Base-by-base conservation (phyloP, 352 stramenopile genomes). In the Globisporangium uncinulatum region DNA sequence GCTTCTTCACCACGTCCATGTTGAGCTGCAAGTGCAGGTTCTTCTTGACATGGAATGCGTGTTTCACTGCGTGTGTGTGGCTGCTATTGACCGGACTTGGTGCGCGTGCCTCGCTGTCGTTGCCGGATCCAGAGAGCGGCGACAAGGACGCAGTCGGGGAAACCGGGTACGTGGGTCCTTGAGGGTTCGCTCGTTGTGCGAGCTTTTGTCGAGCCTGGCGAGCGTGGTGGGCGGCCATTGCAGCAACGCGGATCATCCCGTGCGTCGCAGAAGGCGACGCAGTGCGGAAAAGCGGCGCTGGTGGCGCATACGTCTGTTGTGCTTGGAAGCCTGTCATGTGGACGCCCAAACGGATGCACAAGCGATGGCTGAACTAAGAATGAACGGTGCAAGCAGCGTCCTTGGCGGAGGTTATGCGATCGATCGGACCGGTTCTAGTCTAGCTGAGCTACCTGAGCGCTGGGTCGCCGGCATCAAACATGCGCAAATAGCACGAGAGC, bases 1-100 rank as follows among this genome's bases (percentile, higher is more conserved):
- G 60, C 8, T 74, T 70, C 14, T 72, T 57, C 13, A 80, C 53
- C 1, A 59, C 73, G 14, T 74, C 61, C 0, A 87, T 61, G 9
- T 82, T 84, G 14, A 89, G 65, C 5, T 78, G 69, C 20, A 89
- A 63, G 11, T 86, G 74, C 42, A 87, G 56, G 3, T 77, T 65
- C 54, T 85, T 89, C 62, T 65, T 76, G 39, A 66, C 58, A 13
- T 75, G 60, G 19, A 72, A 63, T 7, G 7, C 42, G 9, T 13
- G 21, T 17, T 47, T 24, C 19, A 17, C 19, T 19, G 32, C 8
- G 29, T 17, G 24, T 4, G 24, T 24, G 15, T 24, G 15, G 10
- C 17, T 32, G 48, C 29, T 31, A 31, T 32, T 31, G 14, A 29
- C 42, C 50, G 65, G 65, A 53, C 59, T 78, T 10, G 70, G 11